Evolutionary conservation across 192 early-diverging fungal species (phyloP).

Genomic region (Lobosporangium transversale): DNA sequence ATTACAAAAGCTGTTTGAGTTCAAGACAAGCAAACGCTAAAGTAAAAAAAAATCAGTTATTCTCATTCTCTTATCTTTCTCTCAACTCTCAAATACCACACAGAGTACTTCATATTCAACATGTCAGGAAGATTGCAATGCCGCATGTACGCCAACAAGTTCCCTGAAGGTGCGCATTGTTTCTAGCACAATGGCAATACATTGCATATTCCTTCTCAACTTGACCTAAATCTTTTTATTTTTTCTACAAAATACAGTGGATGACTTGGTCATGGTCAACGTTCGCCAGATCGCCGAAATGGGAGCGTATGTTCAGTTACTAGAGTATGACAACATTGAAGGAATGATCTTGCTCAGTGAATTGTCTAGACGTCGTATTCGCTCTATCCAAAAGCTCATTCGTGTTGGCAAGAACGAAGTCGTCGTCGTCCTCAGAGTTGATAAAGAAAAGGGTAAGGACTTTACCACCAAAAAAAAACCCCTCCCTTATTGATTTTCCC

Average conservation of each 20-base stretch:
- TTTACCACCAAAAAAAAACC: too few relatives aligned
- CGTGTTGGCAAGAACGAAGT: slow-evolving; percentile 93
- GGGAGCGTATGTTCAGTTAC: slow-evolving; percentile 94
- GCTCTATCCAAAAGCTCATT: slow-evolving; percentile 95
- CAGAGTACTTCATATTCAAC: slow-evolving; percentile 9
- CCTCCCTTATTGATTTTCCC: background rate
- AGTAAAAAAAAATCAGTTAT: background rate
- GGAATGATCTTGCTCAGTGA: slow-evolving; percentile 97
- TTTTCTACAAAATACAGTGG: slow-evolving; percentile 54
- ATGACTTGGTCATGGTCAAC: slow-evolving; percentile 97
- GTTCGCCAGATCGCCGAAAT: slow-evolving; percentile 95
- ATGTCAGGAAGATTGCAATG: slow-evolving; percentile 68
- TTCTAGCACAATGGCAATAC: background rate
- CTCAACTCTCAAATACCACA: background rate
- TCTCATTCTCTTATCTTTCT: slow-evolving; percentile 1
- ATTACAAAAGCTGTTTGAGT: too few relatives aligned
- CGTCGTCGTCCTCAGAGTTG: slow-evolving; percentile 92
- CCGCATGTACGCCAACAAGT: slow-evolving; percentile 95
- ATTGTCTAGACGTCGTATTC: slow-evolving; percentile 93
- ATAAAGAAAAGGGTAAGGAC: slow-evolving; percentile 89
- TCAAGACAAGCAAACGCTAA: background rate
- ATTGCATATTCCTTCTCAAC: background rate
- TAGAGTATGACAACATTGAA: slow-evolving; percentile 97
- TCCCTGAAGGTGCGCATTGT: slow-evolving; percentile 73
- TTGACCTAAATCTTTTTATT: background rate